phyloP scores from a whole-genome alignment of 306 rosid genomes.

The Dalbergia oliveri region DNA sequence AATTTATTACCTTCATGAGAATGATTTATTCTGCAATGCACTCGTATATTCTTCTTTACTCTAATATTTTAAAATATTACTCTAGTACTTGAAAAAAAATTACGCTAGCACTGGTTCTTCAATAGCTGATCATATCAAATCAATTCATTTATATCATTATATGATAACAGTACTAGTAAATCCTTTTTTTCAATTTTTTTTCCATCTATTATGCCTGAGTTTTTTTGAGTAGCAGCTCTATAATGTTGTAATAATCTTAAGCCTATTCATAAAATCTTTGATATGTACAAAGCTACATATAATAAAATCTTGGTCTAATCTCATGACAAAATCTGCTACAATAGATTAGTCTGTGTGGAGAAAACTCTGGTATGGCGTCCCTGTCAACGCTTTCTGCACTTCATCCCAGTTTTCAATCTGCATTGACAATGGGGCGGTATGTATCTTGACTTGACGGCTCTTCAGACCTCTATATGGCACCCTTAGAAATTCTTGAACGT shows the following conservation, averaged over 20 bases:
- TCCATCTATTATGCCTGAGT: neutral
- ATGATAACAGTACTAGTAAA: neutral
- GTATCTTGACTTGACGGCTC: slow-evolving; percentile 73
- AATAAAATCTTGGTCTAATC: slow-evolving; percentile 16
- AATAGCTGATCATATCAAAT: neutral
- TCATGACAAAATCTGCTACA: slow-evolving; percentile 12
- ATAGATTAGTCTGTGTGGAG: slow-evolving; percentile 41
- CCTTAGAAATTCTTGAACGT: slow-evolving; percentile 69
- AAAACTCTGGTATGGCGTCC: slow-evolving; percentile 58
- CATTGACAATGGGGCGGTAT: slow-evolving; percentile 56
- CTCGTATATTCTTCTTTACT: neutral
- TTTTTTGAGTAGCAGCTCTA: neutral
- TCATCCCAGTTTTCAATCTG: slow-evolving; percentile 76
- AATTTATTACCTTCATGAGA: neutral
- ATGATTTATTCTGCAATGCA: neutral
- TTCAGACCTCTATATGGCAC: slow-evolving; percentile 60
- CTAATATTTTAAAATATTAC: neutral
- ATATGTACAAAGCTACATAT: slow-evolving; percentile 31
- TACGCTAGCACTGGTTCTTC: neutral
- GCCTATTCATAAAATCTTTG: slow-evolving; percentile 1
- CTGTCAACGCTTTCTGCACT: slow-evolving; percentile 51
- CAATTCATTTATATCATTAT: neutral
- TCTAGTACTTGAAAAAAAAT: neutral
- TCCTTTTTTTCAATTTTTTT: neutral
- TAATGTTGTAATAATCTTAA: slow-evolving; percentile 20